Conservation (phyloP, 805 yeast species). For the Spathaspora boniae region DNA sequence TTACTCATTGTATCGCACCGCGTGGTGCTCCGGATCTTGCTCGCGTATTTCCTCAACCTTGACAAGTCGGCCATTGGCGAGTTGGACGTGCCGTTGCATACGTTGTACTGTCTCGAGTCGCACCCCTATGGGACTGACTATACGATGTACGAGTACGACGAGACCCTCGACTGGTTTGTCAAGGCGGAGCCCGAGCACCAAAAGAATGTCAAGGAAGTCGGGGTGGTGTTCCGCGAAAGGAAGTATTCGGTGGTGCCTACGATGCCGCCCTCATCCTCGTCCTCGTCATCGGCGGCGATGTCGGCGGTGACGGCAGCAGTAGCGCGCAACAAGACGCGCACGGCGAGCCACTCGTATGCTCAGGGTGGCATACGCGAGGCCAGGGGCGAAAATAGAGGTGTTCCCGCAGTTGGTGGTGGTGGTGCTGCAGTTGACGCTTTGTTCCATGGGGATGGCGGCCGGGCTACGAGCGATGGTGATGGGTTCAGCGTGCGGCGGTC, state of each 20-base stretch:
- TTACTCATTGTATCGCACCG: constrained; percentile 81
- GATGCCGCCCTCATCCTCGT: constrained; percentile 48
- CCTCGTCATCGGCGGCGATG: no score
- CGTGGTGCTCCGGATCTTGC: constrained; percentile 81
- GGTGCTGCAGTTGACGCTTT: no score
- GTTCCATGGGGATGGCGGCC: neutral
- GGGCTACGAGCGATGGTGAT: constrained; percentile 5
- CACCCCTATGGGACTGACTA: constrained; percentile 96
- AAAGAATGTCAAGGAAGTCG: constrained; percentile 65
- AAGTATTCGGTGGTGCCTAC: constrained; percentile 75
- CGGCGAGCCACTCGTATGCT: constrained; percentile 1
- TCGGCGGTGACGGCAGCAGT: no score
- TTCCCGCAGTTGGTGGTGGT: constrained; percentile 2
- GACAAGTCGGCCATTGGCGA: constrained; percentile 79
- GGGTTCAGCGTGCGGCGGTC: constrained; percentile 27
- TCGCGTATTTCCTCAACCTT: constrained; percentile 86
- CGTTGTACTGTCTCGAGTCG: constrained; percentile 84
- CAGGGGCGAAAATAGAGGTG: constrained; percentile 9
- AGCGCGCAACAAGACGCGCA: constrained; percentile 4
- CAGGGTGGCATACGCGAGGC: constrained; percentile 2
- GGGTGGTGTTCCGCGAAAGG: constrained; percentile 65
- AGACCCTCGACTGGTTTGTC: constrained; percentile 69
- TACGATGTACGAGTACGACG: constrained; percentile 85
- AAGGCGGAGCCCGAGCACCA: constrained; percentile 57
- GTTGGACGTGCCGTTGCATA: constrained; percentile 88